Percentiles rank a stretch among this genome's conserved stretches.
Conservation (phyloP, 116 monocot genomes). For the Dioscorea cayenensis region DNA sequence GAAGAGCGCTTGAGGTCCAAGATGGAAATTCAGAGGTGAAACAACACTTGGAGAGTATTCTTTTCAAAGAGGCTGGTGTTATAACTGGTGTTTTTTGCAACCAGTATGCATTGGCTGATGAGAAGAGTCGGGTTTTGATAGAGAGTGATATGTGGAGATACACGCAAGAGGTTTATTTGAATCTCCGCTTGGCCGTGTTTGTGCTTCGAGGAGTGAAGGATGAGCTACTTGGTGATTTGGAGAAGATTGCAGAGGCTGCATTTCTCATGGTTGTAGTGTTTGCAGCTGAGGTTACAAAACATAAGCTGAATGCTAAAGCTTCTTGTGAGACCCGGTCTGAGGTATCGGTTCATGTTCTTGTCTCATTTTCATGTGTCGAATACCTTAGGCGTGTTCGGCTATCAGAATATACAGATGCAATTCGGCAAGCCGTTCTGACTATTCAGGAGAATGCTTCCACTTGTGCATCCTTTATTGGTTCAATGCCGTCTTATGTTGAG, state of each 20-base stretch:
- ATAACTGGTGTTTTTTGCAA: conserved; percentile 71
- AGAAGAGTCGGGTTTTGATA: conserved; percentile 25
- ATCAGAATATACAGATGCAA: conserved; percentile 85
- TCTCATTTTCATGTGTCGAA: conserved; percentile 93
- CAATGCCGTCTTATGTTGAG: conserved; percentile 79
- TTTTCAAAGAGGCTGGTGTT: conserved; percentile 90
- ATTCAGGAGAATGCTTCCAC: conserved; percentile 53
- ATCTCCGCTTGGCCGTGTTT: conserved; percentile 32
- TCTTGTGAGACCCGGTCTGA: conserved; percentile 17
- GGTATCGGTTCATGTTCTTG: conserved; percentile 47
- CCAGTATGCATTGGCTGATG: conserved; percentile 60
- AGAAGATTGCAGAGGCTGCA: conserved; percentile 79
- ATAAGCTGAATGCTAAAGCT: conserved; percentile 47
- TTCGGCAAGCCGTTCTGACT: conserved; percentile 61
- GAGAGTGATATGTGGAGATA: conserved; percentile 70
- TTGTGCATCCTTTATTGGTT: conserved; percentile 46
- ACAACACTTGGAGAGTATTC: conserved; percentile 43
- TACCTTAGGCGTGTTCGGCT: conserved; percentile 69
- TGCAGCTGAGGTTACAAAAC: conserved; percentile 58
- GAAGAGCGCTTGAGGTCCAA: conserved; percentile 18
- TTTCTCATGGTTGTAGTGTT: conserved; percentile 97
- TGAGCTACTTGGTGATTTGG: conserved; percentile 45
- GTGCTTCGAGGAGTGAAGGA: conserved; percentile 22
- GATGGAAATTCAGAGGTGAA: conserved; percentile 18
- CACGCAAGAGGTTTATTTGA: conserved; percentile 39